Evolutionary conservation across 768 basidiomycete genomes (phyloP).

Genomic region (Glaciozyma martinii): DNA sequence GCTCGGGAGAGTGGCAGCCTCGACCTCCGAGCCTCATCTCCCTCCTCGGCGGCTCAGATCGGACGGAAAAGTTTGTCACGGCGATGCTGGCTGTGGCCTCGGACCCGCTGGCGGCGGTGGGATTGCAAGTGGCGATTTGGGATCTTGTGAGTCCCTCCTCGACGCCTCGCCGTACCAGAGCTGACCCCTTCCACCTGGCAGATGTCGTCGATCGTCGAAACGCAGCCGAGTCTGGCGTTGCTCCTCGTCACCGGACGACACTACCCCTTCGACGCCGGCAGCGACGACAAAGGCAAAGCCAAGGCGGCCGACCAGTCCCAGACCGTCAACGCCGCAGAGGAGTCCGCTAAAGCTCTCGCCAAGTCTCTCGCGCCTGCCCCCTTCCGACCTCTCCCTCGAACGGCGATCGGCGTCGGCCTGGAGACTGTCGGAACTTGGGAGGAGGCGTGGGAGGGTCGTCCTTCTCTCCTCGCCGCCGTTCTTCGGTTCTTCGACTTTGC

Average conservation of each 20-base stretch:
- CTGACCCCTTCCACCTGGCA: not conserved
- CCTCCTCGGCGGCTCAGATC: slow-evolving; percentile 68
- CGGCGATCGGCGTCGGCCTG: slow-evolving; percentile 59
- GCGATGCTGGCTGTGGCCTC: slow-evolving; percentile 17
- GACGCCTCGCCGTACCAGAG: not conserved
- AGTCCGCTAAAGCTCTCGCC: slow-evolving; percentile 31
- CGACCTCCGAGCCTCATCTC: slow-evolving; percentile 60
- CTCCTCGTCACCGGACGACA: slow-evolving; percentile 71
- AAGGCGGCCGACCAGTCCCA: slow-evolving; percentile 34
- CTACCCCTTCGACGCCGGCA: slow-evolving; percentile 38
- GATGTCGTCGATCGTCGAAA: slow-evolving; percentile 61
- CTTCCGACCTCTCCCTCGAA: slow-evolving; percentile 35
- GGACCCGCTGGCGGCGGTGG: slow-evolving; percentile 15
- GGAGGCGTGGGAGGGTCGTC: slow-evolving; percentile 65
- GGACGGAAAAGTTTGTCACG: slow-evolving; percentile 40
- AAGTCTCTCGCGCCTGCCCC: slow-evolving; percentile 29
- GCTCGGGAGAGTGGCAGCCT: not conserved
- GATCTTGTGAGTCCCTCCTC: slow-evolving; percentile 50
- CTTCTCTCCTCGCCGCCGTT: slow-evolving; percentile 62
- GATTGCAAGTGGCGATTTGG: slow-evolving; percentile 70
- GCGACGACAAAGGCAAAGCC: slow-evolving; percentile 36
- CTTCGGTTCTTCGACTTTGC: slow-evolving; percentile 66
- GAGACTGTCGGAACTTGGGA: slow-evolving; percentile 63
- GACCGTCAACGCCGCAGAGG: slow-evolving; percentile 31
- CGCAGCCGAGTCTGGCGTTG: slow-evolving; percentile 73